Evolutionary conservation across 768 basidiomycete genomes (phyloP).

Genomic region (Agrocybe pediades): DNA sequence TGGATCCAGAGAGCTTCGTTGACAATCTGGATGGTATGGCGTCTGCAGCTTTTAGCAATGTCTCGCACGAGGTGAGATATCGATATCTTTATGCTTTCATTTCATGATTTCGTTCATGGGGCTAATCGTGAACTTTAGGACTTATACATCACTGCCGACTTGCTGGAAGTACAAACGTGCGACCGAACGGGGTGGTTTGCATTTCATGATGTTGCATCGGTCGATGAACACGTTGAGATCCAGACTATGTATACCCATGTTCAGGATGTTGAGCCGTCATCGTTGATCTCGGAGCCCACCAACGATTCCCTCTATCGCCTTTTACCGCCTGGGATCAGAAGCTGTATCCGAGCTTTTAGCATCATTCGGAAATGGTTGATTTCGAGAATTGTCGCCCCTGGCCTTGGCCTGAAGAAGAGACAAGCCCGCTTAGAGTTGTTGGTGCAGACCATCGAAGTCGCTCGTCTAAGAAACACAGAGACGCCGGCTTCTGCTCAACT

Average conservation of each 20-base stretch:
- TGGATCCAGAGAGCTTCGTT: constrained; percentile 72
- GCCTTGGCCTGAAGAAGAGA: constrained; percentile 61
- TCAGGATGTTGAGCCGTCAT: constrained; percentile 71
- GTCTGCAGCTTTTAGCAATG: constrained; percentile 70
- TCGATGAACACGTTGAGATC: constrained; percentile 71
- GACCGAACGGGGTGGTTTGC: constrained; percentile 84
- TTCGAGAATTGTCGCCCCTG: constrained; percentile 64
- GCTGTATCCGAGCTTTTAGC: constrained; percentile 74
- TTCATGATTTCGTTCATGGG: not conserved
- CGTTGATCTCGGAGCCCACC: constrained; percentile 67
- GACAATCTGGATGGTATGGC: constrained; percentile 79
- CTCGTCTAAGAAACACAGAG: constrained; percentile 61
- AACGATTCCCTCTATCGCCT: constrained; percentile 75
- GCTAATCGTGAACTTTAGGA: constrained; percentile 46
- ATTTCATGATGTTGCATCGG: constrained; percentile 49
- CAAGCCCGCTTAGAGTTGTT: constrained; percentile 75
- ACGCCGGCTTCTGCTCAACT: constrained; percentile 34
- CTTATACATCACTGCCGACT: constrained; percentile 73
- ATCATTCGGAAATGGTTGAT: constrained; percentile 82
- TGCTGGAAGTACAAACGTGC: constrained; percentile 78
- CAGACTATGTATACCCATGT: constrained; percentile 79
- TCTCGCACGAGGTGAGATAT: constrained; percentile 67
- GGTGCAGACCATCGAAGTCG: constrained; percentile 73
- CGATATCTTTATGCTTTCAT: not conserved
- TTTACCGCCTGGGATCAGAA: constrained; percentile 74